Conservation (phyloP, 2,329 filamentous ascomycete genomes). For the Colletotrichum lentis region DNA sequence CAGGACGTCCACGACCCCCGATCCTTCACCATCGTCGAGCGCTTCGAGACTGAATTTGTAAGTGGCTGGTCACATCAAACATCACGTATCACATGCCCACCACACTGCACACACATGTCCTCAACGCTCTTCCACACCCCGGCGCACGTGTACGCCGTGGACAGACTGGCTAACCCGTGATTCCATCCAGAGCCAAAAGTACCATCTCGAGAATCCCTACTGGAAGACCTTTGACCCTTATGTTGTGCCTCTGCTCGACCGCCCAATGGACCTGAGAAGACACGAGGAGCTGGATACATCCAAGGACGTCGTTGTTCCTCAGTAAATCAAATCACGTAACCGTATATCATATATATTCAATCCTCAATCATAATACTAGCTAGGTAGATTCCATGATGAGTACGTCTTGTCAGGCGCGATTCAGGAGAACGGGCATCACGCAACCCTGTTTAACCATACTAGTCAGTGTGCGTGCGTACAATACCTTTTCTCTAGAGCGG, state of each 20-base stretch:
- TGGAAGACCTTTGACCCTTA: conserved; percentile 81
- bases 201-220: conserved; percentile 74
- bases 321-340: conserved; percentile 14
- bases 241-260: conserved; percentile 72
- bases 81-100: not conserved
- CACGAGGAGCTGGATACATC: conserved; percentile 72
- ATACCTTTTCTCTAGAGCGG: too few relatives aligned
- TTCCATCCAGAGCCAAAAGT: conserved; percentile 60
- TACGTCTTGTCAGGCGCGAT: not conserved
- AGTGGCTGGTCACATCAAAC: conserved; percentile 42
- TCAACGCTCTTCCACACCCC: not conserved
- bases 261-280: conserved; percentile 73
- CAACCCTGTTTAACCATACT: too few relatives aligned
- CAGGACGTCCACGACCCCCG: conserved; percentile 73
- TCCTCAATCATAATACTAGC: not conserved
- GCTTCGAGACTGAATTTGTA: conserved; percentile 72
- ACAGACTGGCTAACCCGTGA: not conserved
- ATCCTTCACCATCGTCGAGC: conserved; percentile 78
- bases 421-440: accelerated
- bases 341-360: not conserved
- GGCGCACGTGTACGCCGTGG: too few relatives aligned
- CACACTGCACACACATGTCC: not conserved
- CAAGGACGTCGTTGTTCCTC: conserved; percentile 55
- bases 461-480: too few relatives aligned
- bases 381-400: not conserved